These are phyloP conservation scores for Wickerhamiella dianesei DNA, from an alignment of 805 yeast genomes.

Conservation along the genomic window DNA sequence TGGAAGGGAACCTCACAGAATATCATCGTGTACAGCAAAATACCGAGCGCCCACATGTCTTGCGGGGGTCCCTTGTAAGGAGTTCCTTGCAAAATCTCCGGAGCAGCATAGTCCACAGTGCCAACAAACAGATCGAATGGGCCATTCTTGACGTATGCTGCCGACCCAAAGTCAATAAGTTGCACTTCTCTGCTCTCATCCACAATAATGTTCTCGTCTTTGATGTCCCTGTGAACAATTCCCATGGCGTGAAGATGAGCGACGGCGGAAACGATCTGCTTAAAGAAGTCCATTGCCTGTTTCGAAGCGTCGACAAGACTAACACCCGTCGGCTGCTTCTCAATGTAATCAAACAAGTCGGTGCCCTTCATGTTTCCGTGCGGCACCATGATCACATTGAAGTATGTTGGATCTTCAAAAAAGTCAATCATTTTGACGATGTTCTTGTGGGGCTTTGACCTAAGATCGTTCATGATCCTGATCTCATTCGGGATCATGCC, in stretches of 20 bases:
- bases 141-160: constrained; percentile 79
- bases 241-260: constrained; percentile 74
- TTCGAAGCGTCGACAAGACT: background rate
- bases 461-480: constrained; percentile 72
- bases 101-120: constrained; percentile 94
- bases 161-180: constrained; percentile 89
- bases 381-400: constrained; percentile 81
- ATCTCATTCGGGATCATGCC: constrained; percentile 97
- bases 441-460: constrained; percentile 66
- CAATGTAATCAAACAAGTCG: constrained; percentile 86
- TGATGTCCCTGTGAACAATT: constrained; percentile 85
- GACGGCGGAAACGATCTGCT: constrained; percentile 66
- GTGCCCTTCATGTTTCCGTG: constrained; percentile 75
- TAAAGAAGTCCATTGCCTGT: constrained; percentile 35
- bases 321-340: constrained; percentile 32
- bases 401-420: constrained; percentile 81
- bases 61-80: constrained; percentile 89
- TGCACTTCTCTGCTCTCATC: constrained; percentile 65
- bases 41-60: constrained; percentile 95
- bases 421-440: constrained; percentile 76
- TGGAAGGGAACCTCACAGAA: constrained; percentile 93
- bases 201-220: constrained; percentile 86
- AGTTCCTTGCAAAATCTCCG: constrained; percentile 81
- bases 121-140: constrained; percentile 98
- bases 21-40: constrained; percentile 72